Evolutionary conservation across 768 basidiomycete genomes (phyloP).

Genomic region (Boletus pseudopeckii): DNA sequence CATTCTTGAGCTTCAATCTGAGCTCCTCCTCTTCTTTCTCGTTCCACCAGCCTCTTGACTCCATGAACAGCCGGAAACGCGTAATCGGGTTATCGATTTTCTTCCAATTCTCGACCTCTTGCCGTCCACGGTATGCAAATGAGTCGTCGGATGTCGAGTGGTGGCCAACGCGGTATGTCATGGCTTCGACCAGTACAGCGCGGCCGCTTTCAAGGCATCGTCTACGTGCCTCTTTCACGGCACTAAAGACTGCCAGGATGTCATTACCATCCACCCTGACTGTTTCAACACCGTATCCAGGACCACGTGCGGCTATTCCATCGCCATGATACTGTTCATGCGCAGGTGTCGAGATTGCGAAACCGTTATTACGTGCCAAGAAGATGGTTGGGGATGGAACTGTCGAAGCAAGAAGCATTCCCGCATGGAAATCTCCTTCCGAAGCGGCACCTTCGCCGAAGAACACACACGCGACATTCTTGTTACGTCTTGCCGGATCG

Average conservation of each 20-base stretch:
- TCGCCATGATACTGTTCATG: conserved; percentile 90
- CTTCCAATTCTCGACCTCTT: conserved; percentile 90
- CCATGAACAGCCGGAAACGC: conserved; percentile 83
- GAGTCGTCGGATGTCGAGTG: conserved; percentile 96
- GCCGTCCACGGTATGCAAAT: conserved; percentile 84
- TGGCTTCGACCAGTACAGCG: conserved; percentile 83
- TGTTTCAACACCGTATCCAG: conserved; percentile 87
- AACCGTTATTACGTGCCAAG: conserved; percentile 82
- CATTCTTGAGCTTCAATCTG: conserved; percentile 62
- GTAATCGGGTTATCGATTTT: conserved; percentile 86
- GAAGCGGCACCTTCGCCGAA: conserved; percentile 95
- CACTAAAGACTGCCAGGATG: conserved; percentile 74
- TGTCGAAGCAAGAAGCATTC: conserved; percentile 74
- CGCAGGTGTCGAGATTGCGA: conserved; percentile 91
- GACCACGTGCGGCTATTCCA: conserved; percentile 88
- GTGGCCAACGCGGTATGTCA: conserved; percentile 94
- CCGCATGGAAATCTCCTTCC: conserved; percentile 95
- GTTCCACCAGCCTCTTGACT: conserved; percentile 83
- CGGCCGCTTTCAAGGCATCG: conserved; percentile 75
- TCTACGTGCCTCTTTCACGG: conserved; percentile 66
- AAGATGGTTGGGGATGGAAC: conserved; percentile 72
- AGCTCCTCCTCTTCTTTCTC: conserved; percentile 68
- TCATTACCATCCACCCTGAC: conserved; percentile 95
- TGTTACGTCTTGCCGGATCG: conserved; percentile 60
- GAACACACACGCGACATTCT: conserved; percentile 81